phyloP scores from a whole-genome alignment of 345 rosid genomes.

The Brassica juncea region DNA sequence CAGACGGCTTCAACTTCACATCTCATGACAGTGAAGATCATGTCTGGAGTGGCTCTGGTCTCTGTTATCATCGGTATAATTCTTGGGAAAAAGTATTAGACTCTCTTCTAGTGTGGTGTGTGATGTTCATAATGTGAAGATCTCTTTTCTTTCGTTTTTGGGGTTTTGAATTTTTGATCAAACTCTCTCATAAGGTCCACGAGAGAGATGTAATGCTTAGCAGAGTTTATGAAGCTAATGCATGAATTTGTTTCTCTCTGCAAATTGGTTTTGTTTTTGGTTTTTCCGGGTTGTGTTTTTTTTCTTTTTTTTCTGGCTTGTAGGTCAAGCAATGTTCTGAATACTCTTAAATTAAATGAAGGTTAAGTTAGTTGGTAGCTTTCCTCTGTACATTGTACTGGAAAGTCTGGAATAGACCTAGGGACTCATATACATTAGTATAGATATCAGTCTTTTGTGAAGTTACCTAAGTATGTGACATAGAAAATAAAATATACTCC shows the following conservation, averaged over 20 bases:
- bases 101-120: slow-evolving; percentile 18
- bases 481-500: too few species aligned
- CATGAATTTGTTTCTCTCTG: slow-evolving; percentile 31
- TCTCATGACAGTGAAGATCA: slow-evolving; percentile 52
- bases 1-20: slow-evolving; percentile 44
- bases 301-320: slow-evolving; percentile 22
- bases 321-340: slow-evolving; percentile 31
- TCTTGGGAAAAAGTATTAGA: slow-evolving; percentile 83
- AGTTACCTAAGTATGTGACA: too few species aligned
- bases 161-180: slow-evolving; percentile 32
- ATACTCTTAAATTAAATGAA: slow-evolving; percentile 13
- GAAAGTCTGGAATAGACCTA: too few species aligned
- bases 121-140: slow-evolving; percentile 24
- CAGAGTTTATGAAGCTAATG: slow-evolving; percentile 21
- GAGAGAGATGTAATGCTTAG: slow-evolving; percentile 6
- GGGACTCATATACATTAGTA: too few species aligned
- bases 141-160: background rate
- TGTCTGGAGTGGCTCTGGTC: slow-evolving; percentile 66
- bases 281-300: slow-evolving; percentile 7
- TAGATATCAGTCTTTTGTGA: too few species aligned
- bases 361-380: slow-evolving; percentile 18
- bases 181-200: slow-evolving; percentile 16
- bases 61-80: slow-evolving; percentile 72
- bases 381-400: background rate
- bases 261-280: slow-evolving; percentile 13